Evolutionary conservation across 352 stramenopile species (phyloP), one percentile per base, ranked within the genome.

Genomic region (Phytophthora pini): DNA sequence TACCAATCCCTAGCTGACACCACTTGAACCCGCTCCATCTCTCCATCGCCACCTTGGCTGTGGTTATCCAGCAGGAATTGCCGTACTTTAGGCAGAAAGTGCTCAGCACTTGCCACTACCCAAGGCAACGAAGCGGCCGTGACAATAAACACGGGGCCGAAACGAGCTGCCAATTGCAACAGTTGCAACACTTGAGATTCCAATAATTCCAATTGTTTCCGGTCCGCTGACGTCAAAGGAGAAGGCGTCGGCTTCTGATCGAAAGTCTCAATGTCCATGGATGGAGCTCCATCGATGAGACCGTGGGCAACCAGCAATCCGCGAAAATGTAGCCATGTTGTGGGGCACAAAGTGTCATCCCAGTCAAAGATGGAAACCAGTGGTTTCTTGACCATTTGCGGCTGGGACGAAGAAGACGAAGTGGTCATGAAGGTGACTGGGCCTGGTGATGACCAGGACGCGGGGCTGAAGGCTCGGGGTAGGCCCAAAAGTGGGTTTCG

Each of bases 311-410:
- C 76, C 31, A 90, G 66, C 22, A 87, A 56, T 5, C 74, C 78
- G 9, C 78, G 68, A 5, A 55, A 55, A 40, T 82, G 74, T 47
- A 90, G 65, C 80, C 80, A 90, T 44, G 64, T 82, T 63, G 76
- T 84, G 6, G 80, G 80, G 32, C 80, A 90, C 5, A 90, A 68
- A 24, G 80, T 90, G 68, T 90, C 80, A 38, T 89, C 80, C 80
- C 80, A 89, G 62, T 89, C 80, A 27, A 89, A 86, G 29, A 89
- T 68, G 0, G 73, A 77, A 17, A 86, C 41, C 22, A 78, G 45
- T 15, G 68, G 75, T 24, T 64, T 65, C 54, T 74, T 74, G 38
- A 60, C 32, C 15, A 40, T 34, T 47, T 45, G 24, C 6, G 36
- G 20, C 12, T 38, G 24, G 6, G 31, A 29, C 13, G 31, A 38